Evolutionary conservation across 2,329 filamentous ascomycete genomes (phyloP).

Genomic region (Helminthosporium solani): DNA sequence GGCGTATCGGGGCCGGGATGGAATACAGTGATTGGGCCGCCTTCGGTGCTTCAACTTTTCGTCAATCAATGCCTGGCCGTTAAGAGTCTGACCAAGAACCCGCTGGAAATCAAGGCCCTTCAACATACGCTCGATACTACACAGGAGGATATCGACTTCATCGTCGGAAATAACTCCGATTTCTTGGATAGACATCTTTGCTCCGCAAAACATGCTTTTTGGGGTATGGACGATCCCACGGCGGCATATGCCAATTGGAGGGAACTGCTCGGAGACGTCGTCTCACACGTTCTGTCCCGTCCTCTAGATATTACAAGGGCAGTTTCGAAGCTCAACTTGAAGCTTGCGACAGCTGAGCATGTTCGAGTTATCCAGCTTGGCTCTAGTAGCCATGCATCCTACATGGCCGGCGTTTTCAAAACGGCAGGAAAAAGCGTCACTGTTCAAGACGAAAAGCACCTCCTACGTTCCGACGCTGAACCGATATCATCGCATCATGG

Average conservation of each 20-base stretch:
- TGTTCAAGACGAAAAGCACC: neutral
- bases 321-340: neutral
- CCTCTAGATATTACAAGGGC: neutral
- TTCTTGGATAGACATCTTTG: neutral
- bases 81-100: slow-evolving; percentile 9
- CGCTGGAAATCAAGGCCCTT: slow-evolving; percentile 8
- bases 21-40: slow-evolving; percentile 12
- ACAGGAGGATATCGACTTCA: slow-evolving; percentile 11
- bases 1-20: slow-evolving; percentile 9
- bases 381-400: slow-evolving; percentile 2
- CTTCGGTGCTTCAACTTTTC: slow-evolving; percentile 11
- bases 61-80: slow-evolving; percentile 5
- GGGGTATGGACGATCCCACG: slow-evolving; percentile 1
- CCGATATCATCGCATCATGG: neutral
- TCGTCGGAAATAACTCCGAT: slow-evolving; percentile 6
- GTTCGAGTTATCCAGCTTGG: neutral
- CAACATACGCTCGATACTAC: slow-evolving; percentile 9
- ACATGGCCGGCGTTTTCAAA: slow-evolving; percentile 7
- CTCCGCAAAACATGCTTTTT: neutral
- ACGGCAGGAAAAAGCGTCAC: slow-evolving; percentile 5
- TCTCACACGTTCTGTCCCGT: neutral
- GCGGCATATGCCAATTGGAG: neutral
- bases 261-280: neutral
- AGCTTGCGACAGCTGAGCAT: neutral
- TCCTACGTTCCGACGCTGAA: slow-evolving; percentile 2